Evolutionary conservation across 2,329 filamentous ascomycete genomes (phyloP).

Genomic region (Rutstroemia sp.): DNA sequence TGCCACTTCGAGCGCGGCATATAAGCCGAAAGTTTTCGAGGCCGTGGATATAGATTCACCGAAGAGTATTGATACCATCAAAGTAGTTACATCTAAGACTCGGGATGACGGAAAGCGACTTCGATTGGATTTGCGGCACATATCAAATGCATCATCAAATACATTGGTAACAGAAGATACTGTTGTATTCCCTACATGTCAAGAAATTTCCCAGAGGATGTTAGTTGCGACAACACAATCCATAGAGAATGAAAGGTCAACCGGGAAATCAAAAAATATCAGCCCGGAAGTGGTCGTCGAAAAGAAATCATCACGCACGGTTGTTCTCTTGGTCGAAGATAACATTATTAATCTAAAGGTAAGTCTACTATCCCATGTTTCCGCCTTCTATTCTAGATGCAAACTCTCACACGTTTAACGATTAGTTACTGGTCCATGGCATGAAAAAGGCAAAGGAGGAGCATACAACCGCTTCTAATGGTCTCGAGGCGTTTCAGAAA

Average conservation of each 20-base stretch:
- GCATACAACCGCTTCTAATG: constrained; percentile 34
- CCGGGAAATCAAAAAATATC: neutral
- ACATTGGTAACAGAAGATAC: neutral
- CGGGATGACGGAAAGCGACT: neutral
- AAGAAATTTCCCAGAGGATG: no score
- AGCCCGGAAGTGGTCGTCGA: no score
- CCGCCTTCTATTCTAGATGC: no score
- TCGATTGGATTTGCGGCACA: neutral
- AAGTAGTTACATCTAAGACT: neutral
- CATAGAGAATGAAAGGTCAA: neutral
- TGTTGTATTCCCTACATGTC: neutral
- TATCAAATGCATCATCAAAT: neutral
- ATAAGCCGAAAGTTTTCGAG: no score
- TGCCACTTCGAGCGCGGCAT: no score
- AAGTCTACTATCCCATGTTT: neutral
- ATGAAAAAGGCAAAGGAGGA: constrained; percentile 20
- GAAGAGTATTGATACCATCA: neutral
- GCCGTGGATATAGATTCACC: no score
- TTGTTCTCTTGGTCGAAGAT: constrained; percentile 33
- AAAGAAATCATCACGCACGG: neutral
- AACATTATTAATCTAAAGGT: constrained; percentile 32
- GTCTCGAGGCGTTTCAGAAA: constrained; percentile 38
- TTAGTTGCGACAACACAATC: neutral
- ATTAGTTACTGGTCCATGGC: constrained; percentile 18
- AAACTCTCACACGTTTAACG: neutral